Conservation (phyloP, 306 rosid species). For the Adenanthera pavonina region DNA sequence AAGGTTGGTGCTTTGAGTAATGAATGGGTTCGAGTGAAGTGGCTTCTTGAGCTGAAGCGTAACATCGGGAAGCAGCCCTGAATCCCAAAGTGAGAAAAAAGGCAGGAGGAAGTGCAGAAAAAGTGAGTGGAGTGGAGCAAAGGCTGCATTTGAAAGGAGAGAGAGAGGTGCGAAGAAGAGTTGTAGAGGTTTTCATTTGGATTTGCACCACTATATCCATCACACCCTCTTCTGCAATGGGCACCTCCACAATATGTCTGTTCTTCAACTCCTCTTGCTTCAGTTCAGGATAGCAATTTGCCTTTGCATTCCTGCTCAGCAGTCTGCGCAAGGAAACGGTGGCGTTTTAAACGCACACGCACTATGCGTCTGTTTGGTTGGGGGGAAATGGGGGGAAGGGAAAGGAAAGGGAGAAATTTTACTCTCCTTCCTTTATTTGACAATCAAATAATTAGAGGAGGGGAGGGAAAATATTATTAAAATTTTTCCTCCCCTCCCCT, state of each 20-base stretch:
- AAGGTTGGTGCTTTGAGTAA: constrained; percentile 20
- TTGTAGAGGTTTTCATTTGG: constrained; percentile 52
- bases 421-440: no score
- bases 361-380: no score
- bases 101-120: constrained; percentile 28
- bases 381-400: no score
- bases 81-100: constrained; percentile 28
- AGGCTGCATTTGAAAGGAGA: constrained; percentile 34
- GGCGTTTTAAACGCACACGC: not conserved
- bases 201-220: not conserved
- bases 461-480: no score
- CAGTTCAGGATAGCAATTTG: not conserved
- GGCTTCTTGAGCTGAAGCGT: constrained; percentile 48
- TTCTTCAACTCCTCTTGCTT: not conserved
- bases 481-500: no score
- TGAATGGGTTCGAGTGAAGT: constrained; percentile 23
- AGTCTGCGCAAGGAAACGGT: not conserved
- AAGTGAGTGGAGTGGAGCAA: constrained; percentile 9
- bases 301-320: not conserved
- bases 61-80: constrained; percentile 38
- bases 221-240: not conserved
- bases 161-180: constrained; percentile 50
- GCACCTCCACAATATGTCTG: not conserved
- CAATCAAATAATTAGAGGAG: no score
- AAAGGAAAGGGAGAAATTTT: no score